Percentiles rank a stretch among this genome's conserved stretches.
Conservation (phyloP, 169 alveolate species). For the Eimeria tenella region DNA sequence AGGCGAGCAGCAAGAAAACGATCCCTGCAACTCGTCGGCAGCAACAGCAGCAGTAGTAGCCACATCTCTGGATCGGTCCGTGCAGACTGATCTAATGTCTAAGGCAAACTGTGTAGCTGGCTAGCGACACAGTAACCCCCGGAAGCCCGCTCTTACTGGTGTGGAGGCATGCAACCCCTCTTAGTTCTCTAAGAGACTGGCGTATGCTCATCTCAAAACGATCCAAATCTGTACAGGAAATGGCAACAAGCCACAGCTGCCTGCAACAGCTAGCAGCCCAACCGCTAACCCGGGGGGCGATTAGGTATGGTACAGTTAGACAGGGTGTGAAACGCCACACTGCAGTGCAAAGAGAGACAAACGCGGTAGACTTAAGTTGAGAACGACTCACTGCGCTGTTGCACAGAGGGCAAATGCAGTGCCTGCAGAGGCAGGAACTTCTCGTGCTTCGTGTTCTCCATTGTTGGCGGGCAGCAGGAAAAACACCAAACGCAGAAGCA, state of each 20-base stretch:
- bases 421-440: slow-evolving; percentile 37
- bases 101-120: background rate
- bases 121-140: background rate
- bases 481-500: slow-evolving; percentile 2
- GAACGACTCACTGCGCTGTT: background rate
- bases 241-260: background rate
- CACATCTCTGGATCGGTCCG: too few species aligned
- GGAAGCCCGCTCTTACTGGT: background rate
- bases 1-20: background rate
- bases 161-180: slow-evolving; percentile 41
- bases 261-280: slow-evolving; percentile 14
- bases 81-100: background rate
- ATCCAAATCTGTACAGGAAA: background rate
- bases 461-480: slow-evolving; percentile 21
- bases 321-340: background rate
- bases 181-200: slow-evolving; percentile 1
- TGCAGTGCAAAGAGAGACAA: background rate
- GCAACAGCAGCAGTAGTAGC: background rate
- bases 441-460: background rate
- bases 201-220: slow-evolving; percentile 31
- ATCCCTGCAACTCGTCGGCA: background rate
- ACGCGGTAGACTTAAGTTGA: background rate
- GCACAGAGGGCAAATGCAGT: slow-evolving; percentile 19
- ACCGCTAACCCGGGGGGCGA: background rate
- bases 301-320: background rate